A percentile compares a stretch with the other conserved stretches of the same genome.
These are phyloP conservation scores for Aspergillus bridgeri DNA, from an alignment of 495 filamentous ascomycete genomes.

Conservation along the genomic window DNA sequence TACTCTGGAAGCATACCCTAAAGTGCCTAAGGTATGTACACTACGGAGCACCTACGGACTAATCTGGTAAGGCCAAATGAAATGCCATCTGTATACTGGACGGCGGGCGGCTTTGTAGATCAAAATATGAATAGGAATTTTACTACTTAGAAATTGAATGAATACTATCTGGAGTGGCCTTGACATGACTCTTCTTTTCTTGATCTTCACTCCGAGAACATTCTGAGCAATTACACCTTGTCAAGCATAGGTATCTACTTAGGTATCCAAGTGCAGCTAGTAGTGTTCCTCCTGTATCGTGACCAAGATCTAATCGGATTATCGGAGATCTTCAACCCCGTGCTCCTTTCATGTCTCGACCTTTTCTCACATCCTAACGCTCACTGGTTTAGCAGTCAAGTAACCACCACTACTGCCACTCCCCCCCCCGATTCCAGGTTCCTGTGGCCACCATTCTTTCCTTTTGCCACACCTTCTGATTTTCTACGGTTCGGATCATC, in stretches of 20 bases:
- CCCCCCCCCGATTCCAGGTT: background rate
- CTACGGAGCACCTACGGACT: background rate
- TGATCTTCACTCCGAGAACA: too few relatives aligned
- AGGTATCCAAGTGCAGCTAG: background rate
- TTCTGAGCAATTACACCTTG: too few relatives aligned
- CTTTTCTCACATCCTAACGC: too few relatives aligned
- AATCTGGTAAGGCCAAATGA: conserved; percentile 11
- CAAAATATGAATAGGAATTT: background rate
- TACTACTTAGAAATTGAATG: background rate
- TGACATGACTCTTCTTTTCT: background rate
- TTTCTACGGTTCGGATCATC: conserved; percentile 5
- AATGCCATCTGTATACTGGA: background rate
- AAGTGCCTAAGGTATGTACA: too few relatives aligned
- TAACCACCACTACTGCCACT: background rate
- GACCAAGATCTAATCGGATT: background rate
- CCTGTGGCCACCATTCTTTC: background rate
- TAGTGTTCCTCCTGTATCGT: too few relatives aligned
- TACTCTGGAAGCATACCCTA: too few relatives aligned
- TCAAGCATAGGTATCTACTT: too few relatives aligned
- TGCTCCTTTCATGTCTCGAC: background rate
- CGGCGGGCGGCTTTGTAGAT: background rate
- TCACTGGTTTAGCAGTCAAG: too few relatives aligned
- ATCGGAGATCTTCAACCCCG: background rate
- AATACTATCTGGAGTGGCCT: background rate
- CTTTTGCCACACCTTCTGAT: conserved; percentile 7